These are phyloP conservation scores for Selenicereus undatus DNA, from an alignment of 148 eudicot genomes.

Conservation along the genomic window DNA sequence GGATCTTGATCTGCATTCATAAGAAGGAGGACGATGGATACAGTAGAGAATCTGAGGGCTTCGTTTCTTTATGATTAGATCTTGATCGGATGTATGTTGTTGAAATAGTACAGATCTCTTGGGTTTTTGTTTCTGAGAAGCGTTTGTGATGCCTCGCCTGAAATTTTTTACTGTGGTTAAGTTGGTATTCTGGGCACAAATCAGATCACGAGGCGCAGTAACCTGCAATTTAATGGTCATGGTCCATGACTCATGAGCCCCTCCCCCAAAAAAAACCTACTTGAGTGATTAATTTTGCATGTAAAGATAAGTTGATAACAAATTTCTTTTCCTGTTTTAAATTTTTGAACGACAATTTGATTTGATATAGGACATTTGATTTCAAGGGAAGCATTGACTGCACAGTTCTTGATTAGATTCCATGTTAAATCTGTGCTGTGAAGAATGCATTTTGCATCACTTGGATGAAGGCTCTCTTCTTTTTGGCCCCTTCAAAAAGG, in stretches of 20 bases:
- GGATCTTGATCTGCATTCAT: conserved; percentile 1
- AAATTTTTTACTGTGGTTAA: no score
- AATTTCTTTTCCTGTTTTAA: no score
- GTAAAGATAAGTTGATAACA: no score
- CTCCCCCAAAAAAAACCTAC: no score
- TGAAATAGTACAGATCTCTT: neutral
- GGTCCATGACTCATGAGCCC: no score
- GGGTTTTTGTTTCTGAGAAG: neutral
- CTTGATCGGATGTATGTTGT: neutral
- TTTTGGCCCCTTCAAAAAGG: no score
- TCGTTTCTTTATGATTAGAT: neutral
- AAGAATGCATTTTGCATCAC: neutral
- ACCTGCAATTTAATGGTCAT: no score
- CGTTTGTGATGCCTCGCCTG: no score
- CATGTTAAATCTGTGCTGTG: neutral
- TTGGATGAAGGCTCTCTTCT: neutral
- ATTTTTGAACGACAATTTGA: neutral
- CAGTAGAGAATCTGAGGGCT: neutral
- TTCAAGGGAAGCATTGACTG: neutral
- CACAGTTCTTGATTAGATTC: neutral
- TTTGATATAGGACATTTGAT: neutral
- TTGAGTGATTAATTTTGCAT: no score
- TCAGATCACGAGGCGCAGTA: no score
- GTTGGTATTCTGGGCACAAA: no score
- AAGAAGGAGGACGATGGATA: neutral